Evolutionary conservation across 78 protist species (phyloP).

Genomic region (Acrasis kona): DNA sequence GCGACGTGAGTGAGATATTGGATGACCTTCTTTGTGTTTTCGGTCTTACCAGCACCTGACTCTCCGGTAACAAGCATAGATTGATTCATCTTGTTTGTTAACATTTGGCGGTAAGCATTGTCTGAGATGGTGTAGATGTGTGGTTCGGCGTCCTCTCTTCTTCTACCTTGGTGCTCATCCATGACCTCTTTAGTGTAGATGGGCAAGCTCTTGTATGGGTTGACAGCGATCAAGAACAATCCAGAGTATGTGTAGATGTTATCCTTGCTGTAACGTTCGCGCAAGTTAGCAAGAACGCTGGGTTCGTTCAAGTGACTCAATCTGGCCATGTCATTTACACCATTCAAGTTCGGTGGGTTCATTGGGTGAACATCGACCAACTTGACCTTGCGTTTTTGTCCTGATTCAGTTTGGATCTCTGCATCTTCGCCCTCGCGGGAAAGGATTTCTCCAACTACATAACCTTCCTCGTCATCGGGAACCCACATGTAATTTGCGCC

Average conservation of each 20-base stretch:
- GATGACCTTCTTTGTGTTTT: slow-evolving; percentile 66
- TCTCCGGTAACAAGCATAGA: slow-evolving; percentile 64
- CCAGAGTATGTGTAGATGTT: slow-evolving; percentile 46
- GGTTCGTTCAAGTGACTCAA: slow-evolving; percentile 25
- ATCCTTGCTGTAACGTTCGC: slow-evolving; percentile 4
- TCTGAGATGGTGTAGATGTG: slow-evolving; percentile 24
- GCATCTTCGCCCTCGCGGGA: background rate
- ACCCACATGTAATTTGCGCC: background rate
- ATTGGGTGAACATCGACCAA: background rate
- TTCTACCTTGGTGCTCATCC: background rate
- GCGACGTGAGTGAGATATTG: slow-evolving; percentile 35
- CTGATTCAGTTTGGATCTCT: background rate
- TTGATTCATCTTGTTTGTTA: slow-evolving; percentile 50
- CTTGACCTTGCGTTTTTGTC: background rate
- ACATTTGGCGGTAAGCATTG: slow-evolving; percentile 43
- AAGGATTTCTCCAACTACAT: background rate
- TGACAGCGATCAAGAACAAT: slow-evolving; percentile 58
- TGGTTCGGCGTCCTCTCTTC: slow-evolving; percentile 8
- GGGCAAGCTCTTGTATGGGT: slow-evolving; percentile 68
- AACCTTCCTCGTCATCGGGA: background rate
- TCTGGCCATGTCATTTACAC: background rate
- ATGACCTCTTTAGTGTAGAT: slow-evolving; percentile 5
- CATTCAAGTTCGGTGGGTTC: background rate
- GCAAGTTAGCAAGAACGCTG: background rate
- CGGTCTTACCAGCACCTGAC: slow-evolving; percentile 90